Evolutionary conservation across 2,329 filamentous ascomycete genomes (phyloP), one percentile per base, ranked within the genome.

Genomic region (Trichophaea hybrida): DNA sequence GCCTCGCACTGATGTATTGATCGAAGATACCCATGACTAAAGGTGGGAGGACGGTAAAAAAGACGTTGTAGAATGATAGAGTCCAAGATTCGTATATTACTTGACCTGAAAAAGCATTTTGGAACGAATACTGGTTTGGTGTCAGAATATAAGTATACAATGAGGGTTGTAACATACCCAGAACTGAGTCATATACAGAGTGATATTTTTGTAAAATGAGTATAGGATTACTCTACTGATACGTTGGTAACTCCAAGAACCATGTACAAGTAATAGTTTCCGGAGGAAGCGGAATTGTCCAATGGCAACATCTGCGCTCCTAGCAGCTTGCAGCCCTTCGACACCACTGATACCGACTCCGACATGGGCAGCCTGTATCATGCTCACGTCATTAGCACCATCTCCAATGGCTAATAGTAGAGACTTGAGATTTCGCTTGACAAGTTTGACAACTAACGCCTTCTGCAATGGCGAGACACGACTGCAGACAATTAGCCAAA

Each of bases 21-120:
- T 98, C 94, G 65, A 96, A 88, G 65, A 98, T 94, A 68, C 93
- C 93, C 70, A 98, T 84, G 1, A 88, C 91, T 61, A 98, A 84
- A 0, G 93, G 93, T 13, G 93, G 93, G 15, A 96, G 77, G 17
- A 94, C 86, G 0, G 93, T 98, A 75, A 94, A 98, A 72, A 98
- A 86, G 72, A 98, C 89, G 76, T 98, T 98, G 78, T 96, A 98
- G 75, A 97, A 94, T 6, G 91, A 95, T n/a, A 98, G 77, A 0
- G 90, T 96, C 94, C 94, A 98, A 7, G 93, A 97, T 74, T 98
- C 93, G 78, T 90, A 97, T 71, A 98, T 97, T 70, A 97, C 88
- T 71, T 96, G 85, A 55, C 93, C 93, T 1, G 91, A 97, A 73
- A 97, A 98, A 66, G 88, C 87, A 72, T 98, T 98, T 80, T 95